Base-by-base conservation (phyloP, 1,284 basidiomycete species). In the Meira miltonrushii region DNA sequence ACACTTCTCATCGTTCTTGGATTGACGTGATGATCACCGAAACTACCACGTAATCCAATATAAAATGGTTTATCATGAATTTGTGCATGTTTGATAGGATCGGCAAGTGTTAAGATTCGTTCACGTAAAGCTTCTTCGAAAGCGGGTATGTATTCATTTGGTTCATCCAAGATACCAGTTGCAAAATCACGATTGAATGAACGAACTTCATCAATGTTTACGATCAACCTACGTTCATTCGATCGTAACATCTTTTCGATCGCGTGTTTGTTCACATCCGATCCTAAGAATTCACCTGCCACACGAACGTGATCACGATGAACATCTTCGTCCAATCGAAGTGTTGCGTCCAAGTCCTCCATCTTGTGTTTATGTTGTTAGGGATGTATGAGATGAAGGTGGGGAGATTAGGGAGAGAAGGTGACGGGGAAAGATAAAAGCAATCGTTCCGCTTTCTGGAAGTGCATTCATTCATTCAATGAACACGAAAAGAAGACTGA, bases 21-120 rank as follows among this genome's bases (percentile, higher is more conserved):
- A 79, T 89, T 97, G 80, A 94, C 90, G 79, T 97, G 92, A 79
- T 98, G 91, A 80, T 97, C 93, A 50, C 95, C 95, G 79, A 99
- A 99, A n/a, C 90, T 94, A 57, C 95, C 95, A 66, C 89, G 88
- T 78, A 98, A 86, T n/a, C 94, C 95, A 60, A 96, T 84, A 70
- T 89, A 88, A 64, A 67, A 75, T 41, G 62, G 62, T 62, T 88
- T 92, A 62, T 84, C 85, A 40, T 85, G 82, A 61, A 92, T 86
- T 54, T 90, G 86, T 80, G 92, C 87, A 33, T 33, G 28, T 81
- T 95, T 94, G 54, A 87, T 84, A 6, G 83, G 81, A 78, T 93
- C 88, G 72, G 88, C 85, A 4, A 89, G 81, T 63, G 86, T 85
- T 71, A 88, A 83, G 47, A 95, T 85, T 58, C 93, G 83, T 63